A percentile compares a stretch with the other conserved stretches of the same genome.
Conservation (phyloP, 495 filamentous ascomycete species). For the Penicillium waksmanii region DNA sequence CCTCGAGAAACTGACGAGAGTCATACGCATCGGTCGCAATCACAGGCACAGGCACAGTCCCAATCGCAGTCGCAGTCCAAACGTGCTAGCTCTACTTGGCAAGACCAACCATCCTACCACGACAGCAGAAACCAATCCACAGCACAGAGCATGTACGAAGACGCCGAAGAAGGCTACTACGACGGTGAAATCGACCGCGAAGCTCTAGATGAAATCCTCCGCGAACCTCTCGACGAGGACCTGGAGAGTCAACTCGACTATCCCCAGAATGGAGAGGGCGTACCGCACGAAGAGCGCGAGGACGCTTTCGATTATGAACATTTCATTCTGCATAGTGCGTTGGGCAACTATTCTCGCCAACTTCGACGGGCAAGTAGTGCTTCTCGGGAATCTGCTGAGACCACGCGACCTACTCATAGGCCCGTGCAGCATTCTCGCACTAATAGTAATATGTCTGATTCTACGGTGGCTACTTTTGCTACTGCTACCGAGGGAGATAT, state of each 20-base stretch:
- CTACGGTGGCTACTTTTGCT: constrained; percentile 79
- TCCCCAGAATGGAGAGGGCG: constrained; percentile 23
- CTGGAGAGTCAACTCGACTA: constrained; percentile 28
- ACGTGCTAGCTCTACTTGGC: constrained; percentile 2
- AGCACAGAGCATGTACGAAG: constrained; percentile 60
- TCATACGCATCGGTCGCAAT: not conserved
- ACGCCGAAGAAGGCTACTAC: constrained; percentile 54
- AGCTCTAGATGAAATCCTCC: constrained; percentile 45
- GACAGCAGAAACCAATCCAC: constrained; percentile 45
- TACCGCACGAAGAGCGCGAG: constrained; percentile 87
- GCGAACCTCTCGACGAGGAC: constrained; percentile 47
- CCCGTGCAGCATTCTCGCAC: constrained; percentile 42
- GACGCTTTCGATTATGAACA: constrained; percentile 98
- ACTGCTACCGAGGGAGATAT: constrained; percentile 73
- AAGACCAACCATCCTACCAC: constrained; percentile 16
- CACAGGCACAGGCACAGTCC: not conserved
- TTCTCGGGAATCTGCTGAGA: constrained; percentile 76
- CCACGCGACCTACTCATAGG: constrained; percentile 54
- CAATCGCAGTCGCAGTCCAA: not conserved
- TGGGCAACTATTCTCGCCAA: constrained; percentile 66
- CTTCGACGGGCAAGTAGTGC: constrained; percentile 60
- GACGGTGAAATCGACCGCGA: constrained; percentile 57
- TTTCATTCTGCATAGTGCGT: constrained; percentile 88
- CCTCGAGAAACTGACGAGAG: constrained; percentile 10
- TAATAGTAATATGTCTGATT: constrained; percentile 69